These are phyloP conservation scores for Apiotrichum mycotoxinovorans DNA, from an alignment of 1,284 basidiomycete genomes.

Conservation along the genomic window DNA sequence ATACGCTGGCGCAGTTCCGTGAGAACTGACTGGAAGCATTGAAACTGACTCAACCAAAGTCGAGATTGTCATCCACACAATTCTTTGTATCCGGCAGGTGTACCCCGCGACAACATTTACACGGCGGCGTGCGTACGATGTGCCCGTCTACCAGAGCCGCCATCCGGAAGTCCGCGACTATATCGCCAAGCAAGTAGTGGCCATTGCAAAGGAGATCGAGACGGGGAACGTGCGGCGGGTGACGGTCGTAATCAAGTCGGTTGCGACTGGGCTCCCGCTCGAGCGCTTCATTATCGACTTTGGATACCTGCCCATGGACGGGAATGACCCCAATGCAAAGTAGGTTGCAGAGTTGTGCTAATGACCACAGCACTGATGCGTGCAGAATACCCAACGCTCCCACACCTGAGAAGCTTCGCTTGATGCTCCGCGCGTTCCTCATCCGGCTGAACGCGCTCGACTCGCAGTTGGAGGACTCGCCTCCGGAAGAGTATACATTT, in stretches of 20 bases:
- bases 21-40: slow-evolving; percentile 5
- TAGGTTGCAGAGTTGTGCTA: slow-evolving; percentile 31
- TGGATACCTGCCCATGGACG: slow-evolving; percentile 65
- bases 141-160: slow-evolving; percentile 84
- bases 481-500: slow-evolving; percentile 66
- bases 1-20: slow-evolving; percentile 42
- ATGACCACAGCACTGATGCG: neutral
- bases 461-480: slow-evolving; percentile 65
- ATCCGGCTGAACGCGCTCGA: slow-evolving; percentile 79
- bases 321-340: slow-evolving; percentile 61
- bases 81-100: slow-evolving; percentile 81
- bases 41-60: slow-evolving; percentile 55
- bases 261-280: slow-evolving; percentile 56
- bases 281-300: slow-evolving; percentile 63
- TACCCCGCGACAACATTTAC: slow-evolving; percentile 86
- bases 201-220: slow-evolving; percentile 67
- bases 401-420: slow-evolving; percentile 56
- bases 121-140: slow-evolving; percentile 79
- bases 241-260: slow-evolving; percentile 68
- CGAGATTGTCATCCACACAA: slow-evolving; percentile 86
- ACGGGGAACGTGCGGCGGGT: slow-evolving; percentile 29
- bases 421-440: slow-evolving; percentile 79
- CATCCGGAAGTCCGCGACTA: slow-evolving; percentile 84
- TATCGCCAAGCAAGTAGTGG: slow-evolving; percentile 72
- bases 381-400: slow-evolving; percentile 23